phyloP scores from a whole-genome alignment of 352 stramenopile genomes.

The Phytophthora pinifolia region DNA sequence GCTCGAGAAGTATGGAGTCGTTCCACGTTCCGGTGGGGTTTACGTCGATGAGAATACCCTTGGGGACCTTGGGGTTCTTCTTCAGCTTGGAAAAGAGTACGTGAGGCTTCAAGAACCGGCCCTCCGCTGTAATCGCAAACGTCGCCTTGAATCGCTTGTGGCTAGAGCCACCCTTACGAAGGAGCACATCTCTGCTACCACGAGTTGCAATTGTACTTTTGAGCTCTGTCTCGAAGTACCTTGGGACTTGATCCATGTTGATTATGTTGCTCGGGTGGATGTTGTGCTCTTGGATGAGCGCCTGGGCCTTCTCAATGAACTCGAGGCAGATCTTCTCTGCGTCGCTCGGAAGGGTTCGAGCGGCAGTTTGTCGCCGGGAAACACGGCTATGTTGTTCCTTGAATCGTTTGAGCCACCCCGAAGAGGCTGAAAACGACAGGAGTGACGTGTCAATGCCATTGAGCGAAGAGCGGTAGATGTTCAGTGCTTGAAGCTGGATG shows the following conservation, averaged over 20 bases:
- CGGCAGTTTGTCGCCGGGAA: neutral
- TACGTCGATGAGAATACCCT: constrained; percentile 3
- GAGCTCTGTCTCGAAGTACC: constrained; percentile 9
- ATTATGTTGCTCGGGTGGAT: constrained; percentile 6
- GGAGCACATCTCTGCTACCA: constrained; percentile 3
- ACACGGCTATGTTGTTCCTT: neutral
- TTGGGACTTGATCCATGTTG: constrained; percentile 3
- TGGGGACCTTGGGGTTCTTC: constrained; percentile 1
- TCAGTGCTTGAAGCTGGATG: constrained; percentile 7
- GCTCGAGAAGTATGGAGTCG: neutral
- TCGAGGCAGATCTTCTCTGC: neutral
- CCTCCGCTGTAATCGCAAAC: constrained; percentile 11
- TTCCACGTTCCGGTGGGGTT: constrained; percentile 14
- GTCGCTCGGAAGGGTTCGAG: neutral
- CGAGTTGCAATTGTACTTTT: constrained; percentile 3
- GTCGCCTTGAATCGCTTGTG: constrained; percentile 9
- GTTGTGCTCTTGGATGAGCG: constrained; percentile 1
- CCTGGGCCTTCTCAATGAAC: constrained; percentile 6
- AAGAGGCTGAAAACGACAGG: no score
- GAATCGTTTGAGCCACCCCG: no score
- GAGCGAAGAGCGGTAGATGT: neutral
- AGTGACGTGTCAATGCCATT: no score
- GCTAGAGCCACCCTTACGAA: constrained; percentile 9
- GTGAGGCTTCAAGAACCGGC: neutral
- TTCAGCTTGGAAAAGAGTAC: constrained; percentile 10